Base-by-base conservation (phyloP, 2,329 filamentous ascomycete genomes). In the Leptoxyphium fumago region DNA sequence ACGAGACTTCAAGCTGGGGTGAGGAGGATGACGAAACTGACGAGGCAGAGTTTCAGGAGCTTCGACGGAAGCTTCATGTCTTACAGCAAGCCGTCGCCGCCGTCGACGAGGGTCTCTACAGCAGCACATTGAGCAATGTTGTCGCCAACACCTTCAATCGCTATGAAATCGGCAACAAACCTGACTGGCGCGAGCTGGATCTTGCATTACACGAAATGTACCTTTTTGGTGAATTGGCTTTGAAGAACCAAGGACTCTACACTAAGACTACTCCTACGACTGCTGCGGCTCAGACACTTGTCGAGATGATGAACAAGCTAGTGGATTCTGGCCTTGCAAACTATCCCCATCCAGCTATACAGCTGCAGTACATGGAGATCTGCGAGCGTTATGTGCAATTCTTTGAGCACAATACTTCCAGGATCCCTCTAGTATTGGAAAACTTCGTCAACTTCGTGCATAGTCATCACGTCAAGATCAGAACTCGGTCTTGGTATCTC, bases 341-440 rank as follows among this genome's bases (percentile, higher is more conserved):
- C 38, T 93, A 89, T 62, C 78, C 81, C 13, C 91, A 96, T 60
- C 89, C 91, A 1, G 86, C 88, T 13, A 88, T 95, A 42, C 78
- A 95, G 50, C 72, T 98, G 17, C 87, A 95, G 64, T 98, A 94
- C 59, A 95, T 98, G 88, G 91, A 98, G 62, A 94, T 94, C 30
- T 94, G 88, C 61, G 88, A 94, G 44, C 81, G 91, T 42, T 98
- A 98, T 64, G 84, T 82, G 60, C 77, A 80, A 26, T 94, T 95
- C 62, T 96, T 98, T 60, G 88, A 96, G 58, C 78, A 78, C 45
- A 84, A 94, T 57, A 73, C 79, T 28, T 72, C 81, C 17, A 80
- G 85, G 48, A 93, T 96, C 41, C 84, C 85, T 2, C 82, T 80
- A 50, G 86, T 91, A 1, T 72, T 98, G 38, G 87, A 95, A 57